Percentiles rank a stretch among this genome's conserved stretches.
Conservation (phyloP, 2,329 filamentous ascomycete species). For the Tolypocladium amazonense region DNA sequence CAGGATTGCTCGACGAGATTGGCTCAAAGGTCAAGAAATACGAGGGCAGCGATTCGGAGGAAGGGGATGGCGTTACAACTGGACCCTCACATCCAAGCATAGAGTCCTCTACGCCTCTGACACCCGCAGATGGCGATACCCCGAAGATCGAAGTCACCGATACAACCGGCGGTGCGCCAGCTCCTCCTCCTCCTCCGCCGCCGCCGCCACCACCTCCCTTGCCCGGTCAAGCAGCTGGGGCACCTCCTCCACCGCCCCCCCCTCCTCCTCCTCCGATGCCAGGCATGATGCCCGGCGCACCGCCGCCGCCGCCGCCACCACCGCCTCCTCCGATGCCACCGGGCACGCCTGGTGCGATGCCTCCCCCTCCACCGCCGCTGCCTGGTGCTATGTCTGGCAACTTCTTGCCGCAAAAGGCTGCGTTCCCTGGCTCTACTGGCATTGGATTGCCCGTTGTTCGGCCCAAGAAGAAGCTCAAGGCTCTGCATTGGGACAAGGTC, state of each 20-base stretch:
- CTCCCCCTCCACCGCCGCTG: conserved; percentile 49
- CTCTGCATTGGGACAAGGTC: conserved; percentile 97
- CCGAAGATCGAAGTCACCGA: conserved; percentile 50
- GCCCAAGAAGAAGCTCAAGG: conserved; percentile 99
- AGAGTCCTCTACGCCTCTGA: conserved; percentile 59
- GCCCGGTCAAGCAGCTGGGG: conserved; percentile 20
- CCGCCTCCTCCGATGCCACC: conserved; percentile 28
- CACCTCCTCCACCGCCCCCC: conserved; percentile 24
- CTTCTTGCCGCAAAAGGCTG: conserved; percentile 58
- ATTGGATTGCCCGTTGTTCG: conserved; percentile 69
- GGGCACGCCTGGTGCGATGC: conserved; percentile 18
- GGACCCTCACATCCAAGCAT: conserved; percentile 67
- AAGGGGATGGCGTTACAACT: conserved; percentile 56
- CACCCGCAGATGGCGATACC: conserved; percentile 48
- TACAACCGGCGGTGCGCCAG: conserved; percentile 21
- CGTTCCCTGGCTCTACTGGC: conserved; percentile 40
- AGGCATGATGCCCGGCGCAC: conserved; percentile 23
- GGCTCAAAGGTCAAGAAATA: conserved; percentile 63
- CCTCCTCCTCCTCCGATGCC: conserved; percentile 29
- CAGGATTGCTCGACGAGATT: conserved; percentile 59
- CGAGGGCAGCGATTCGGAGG: conserved; percentile 64
- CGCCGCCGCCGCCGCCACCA: conserved; percentile 31
- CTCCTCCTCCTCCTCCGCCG: conserved; percentile 25
- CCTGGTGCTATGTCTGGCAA: conserved; percentile 64
- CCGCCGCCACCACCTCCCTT: conserved; percentile 23